phyloP scores from a whole-genome alignment of 2,329 filamentous ascomycete species.

The Monilinia fructigena region DNA sequence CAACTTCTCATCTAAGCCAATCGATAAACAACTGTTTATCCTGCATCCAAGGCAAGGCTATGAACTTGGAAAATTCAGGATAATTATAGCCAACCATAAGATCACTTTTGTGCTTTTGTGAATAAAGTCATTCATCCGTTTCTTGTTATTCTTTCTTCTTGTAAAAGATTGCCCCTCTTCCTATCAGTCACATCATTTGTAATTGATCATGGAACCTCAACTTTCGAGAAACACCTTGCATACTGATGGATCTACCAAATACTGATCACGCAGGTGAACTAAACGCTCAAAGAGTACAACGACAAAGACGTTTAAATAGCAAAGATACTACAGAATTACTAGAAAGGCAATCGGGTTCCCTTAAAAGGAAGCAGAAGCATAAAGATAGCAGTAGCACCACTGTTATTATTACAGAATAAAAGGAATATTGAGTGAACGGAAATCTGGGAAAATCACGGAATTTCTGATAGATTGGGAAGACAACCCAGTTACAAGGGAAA shows the following conservation, averaged over 20 bases:
- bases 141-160: background rate
- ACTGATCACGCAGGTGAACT: conserved; percentile 15
- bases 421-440: conserved; percentile 28
- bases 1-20: background rate
- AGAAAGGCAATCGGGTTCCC: background rate
- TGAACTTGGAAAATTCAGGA: background rate
- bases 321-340: conserved; percentile 7
- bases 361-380: background rate
- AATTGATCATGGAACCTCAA: conserved; percentile 20
- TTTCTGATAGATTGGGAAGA: conserved; percentile 59
- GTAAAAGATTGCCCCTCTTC: background rate
- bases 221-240: background rate
- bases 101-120: background rate
- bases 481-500: conserved; percentile 49
- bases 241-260: conserved; percentile 22
- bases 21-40: background rate
- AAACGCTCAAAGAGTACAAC: conserved; percentile 2
- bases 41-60: background rate
- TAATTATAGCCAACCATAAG: background rate
- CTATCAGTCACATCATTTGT: too few species aligned
- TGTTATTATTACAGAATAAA: conserved; percentile 20
- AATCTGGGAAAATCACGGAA: conserved; percentile 31
- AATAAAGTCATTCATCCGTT: conserved; percentile 4
- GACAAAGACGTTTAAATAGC: conserved; percentile 17
- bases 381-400: background rate